Evolutionary conservation across 129 eudicot genomes (phyloP).

Genomic region (Silybum marianum): DNA sequence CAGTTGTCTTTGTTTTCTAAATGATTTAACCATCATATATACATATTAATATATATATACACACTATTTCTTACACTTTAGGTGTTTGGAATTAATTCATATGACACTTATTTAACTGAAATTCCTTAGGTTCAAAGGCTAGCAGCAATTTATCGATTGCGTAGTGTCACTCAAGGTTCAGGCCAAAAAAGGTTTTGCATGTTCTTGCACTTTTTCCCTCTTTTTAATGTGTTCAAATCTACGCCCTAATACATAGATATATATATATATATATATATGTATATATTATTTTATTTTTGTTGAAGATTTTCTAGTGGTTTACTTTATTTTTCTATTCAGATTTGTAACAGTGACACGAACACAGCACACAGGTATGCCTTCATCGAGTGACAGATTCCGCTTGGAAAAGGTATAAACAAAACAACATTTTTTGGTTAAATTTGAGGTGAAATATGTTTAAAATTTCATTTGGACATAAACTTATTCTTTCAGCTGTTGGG

Average conservation of each 20-base stretch:
- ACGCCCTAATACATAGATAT: too few species aligned
- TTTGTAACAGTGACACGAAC: slow-evolving; percentile 84
- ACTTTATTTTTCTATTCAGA: slow-evolving; percentile 40
- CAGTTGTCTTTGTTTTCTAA: not conserved
- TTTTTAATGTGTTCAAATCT: not conserved
- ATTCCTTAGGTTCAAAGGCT: slow-evolving; percentile 66
- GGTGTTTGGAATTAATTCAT: not conserved
- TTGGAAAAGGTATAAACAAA: slow-evolving; percentile 63
- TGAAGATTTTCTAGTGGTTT: not conserved
- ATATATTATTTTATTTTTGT: too few species aligned
- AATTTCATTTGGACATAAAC: not conserved
- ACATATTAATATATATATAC: not conserved
- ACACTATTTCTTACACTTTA: not conserved
- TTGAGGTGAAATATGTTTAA: not conserved
- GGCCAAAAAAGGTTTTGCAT: slow-evolving; percentile 70
- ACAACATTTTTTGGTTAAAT: not conserved
- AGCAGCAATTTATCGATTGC: slow-evolving; percentile 78
- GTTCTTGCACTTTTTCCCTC: not conserved
- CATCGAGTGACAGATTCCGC: slow-evolving; percentile 70
- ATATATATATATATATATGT: too few species aligned
- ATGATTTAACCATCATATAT: slow-evolving; percentile 11
- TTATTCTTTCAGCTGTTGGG: slow-evolving; percentile 65
- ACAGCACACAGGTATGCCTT: slow-evolving; percentile 81
- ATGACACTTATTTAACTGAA: slow-evolving; percentile 9
- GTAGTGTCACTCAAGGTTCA: slow-evolving; percentile 73